Evolutionary conservation across 345 rosid genomes (phyloP).

Genomic region (Eucalyptus dawsonii): DNA sequence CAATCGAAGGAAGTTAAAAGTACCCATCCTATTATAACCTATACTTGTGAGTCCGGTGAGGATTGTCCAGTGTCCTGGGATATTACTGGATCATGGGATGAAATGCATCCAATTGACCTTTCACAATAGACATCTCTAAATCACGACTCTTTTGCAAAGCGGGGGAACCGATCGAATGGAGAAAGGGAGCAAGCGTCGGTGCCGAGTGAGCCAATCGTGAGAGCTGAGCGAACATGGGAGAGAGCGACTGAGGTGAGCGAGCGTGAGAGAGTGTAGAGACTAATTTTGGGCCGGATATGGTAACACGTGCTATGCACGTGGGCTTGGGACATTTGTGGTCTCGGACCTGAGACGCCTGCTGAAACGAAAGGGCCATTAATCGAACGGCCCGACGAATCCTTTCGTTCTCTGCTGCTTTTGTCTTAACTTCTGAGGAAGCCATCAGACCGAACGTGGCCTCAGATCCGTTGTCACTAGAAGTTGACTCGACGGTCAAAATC

Average conservation of each 20-base stretch:
- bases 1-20: not conserved
- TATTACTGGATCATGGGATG: not conserved
- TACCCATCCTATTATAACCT: not conserved
- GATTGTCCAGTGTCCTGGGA: not conserved
- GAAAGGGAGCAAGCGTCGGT: not conserved
- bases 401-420: not conserved
- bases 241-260: not conserved
- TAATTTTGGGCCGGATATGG: not conserved
- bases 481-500: not conserved
- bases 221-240: not conserved
- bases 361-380: not conserved
- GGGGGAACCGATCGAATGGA: not conserved
- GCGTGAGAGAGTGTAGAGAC: not conserved
- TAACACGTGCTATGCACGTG: not conserved
- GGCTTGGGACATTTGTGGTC: not conserved
- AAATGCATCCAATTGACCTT: not conserved
- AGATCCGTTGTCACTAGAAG: not conserved
- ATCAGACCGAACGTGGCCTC: not conserved
- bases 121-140: not conserved
- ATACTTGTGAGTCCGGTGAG: fast-evolving
- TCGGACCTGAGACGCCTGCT: not conserved
- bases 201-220: not conserved
- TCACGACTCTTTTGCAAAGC: not conserved
- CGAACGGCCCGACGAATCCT: not conserved
- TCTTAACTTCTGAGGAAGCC: not conserved